These are phyloP conservation scores for Pseudocohnilembus persalinus DNA, from an alignment of 169 alveolate species.

Conservation along the genomic window DNA sequence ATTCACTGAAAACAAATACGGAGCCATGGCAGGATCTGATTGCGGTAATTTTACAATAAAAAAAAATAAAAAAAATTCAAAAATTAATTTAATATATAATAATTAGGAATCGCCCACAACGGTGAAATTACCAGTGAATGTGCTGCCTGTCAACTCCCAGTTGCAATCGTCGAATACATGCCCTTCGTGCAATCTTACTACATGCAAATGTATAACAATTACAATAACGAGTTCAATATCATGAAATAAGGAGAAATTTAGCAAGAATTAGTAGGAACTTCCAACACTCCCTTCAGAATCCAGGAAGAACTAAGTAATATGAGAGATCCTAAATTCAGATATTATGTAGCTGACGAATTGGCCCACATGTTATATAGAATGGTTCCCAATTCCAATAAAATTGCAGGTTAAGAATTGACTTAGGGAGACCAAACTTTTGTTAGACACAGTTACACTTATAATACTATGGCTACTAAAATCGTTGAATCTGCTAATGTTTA, in stretches of 20 bases:
- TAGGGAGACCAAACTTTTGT: neutral
- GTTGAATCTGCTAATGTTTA: slow-evolving; percentile 18
- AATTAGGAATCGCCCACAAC: slow-evolving; percentile 7
- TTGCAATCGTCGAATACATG: slow-evolving; percentile 9
- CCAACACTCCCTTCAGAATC: slow-evolving; percentile 18
- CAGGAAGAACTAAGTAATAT: slow-evolving; percentile 7
- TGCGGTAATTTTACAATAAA: neutral
- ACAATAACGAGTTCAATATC: slow-evolving; percentile 9
- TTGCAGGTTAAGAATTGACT: neutral
- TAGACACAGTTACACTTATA: slow-evolving; percentile 1
- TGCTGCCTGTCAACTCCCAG: slow-evolving; percentile 23
- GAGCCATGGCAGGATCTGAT: neutral
- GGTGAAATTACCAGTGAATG: slow-evolving; percentile 32
- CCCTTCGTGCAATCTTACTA: neutral
- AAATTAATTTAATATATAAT: too few species aligned
- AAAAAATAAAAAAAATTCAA: too few species aligned
- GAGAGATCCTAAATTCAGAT: slow-evolving; percentile 14
- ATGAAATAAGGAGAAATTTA: slow-evolving; percentile 18
- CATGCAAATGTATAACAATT: slow-evolving; percentile 14
- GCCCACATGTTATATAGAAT: neutral
- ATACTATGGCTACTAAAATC: slow-evolving; percentile 14
- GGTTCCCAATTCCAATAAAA: slow-evolving; percentile 17
- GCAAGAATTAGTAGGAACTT: slow-evolving; percentile 8
- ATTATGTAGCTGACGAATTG: slow-evolving; percentile 15
- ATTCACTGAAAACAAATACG: neutral